Evolutionary conservation across 2,329 filamentous ascomycete genomes (phyloP), one percentile per base, ranked within the genome.

Genomic region (Cryphonectria carpinicola): DNA sequence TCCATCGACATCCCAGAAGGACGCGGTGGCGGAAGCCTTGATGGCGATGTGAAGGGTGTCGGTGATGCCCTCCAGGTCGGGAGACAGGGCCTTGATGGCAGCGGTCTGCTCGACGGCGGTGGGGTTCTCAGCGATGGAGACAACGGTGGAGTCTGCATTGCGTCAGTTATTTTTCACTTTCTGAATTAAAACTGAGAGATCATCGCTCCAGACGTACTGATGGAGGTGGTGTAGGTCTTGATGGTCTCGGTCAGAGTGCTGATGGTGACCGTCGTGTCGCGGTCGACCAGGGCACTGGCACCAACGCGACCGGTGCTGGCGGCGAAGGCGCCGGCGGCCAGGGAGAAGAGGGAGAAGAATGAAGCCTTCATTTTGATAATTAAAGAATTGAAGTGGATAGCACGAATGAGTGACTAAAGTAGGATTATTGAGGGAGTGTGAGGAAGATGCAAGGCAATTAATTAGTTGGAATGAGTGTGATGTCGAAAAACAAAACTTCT

Each of bases 41-140:
- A 74, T 76, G 69, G 75, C 76, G 1, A 67, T 43, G 19, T 63
- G 68, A 35, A 77, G 74, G 32, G 74, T 73, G 25, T 72, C 74
- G 61, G 74, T 77, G 74, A 77, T 74, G 65, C 71, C 76, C 64
- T 77, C 72, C 25, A 77, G 72, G 63, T 76, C 68, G 43, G 76
- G 75, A 35, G 71, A 72, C 14, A 77, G 65, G 28, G 71, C 69
- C 49, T 71, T 66, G 58, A 75, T 73, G n/a, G 75, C 74, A 28
- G 73, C 69, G 54, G 65, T 75, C 67, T 76, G 74, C 49, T 74
- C 68, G 17, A 66, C 61, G 4, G 69, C 4, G 62, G 71, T 68
- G 22, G 76, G 76, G 72, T 74, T 76, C 58, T 74, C 68, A n/a
- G 72, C 73, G 11, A 72, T 72, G 7, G 71, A 69, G 41, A 69